phyloP scores from a whole-genome alignment of 371 early-diverging fungal species.

The Mucor sp. region DNA sequence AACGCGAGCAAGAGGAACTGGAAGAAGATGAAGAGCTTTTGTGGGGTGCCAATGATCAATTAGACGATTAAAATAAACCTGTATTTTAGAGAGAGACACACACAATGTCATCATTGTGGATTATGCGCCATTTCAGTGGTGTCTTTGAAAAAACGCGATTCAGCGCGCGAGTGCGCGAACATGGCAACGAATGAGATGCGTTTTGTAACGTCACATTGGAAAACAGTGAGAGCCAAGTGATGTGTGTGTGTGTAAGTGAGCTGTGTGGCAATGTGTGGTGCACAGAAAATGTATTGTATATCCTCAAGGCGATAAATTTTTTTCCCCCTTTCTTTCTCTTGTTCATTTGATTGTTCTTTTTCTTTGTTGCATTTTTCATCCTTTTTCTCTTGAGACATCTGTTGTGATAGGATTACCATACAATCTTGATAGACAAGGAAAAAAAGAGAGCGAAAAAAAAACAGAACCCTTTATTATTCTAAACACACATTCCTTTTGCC shows the following conservation, averaged over 20 bases:
- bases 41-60: constrained; percentile 9
- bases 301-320: neutral
- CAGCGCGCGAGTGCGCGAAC: neutral
- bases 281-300: neutral
- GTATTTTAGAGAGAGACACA: no score
- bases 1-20: neutral
- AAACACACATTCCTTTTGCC: neutral
- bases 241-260: neutral
- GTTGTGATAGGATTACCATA: constrained; percentile 14
- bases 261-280: no score
- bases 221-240: neutral
- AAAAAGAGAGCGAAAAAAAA: neutral
- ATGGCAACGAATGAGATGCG: neutral
- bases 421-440: neutral
- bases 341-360: constrained; percentile 1
- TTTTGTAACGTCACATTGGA: neutral
- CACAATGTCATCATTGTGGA: neutral
- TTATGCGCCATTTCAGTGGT: no score
- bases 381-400: neutral
- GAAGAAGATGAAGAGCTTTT: constrained; percentile 12
- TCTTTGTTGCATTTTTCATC: neutral
- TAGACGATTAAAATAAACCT: constrained; percentile 6
- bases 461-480: neutral
- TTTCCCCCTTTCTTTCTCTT: neutral
- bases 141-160: neutral